Base-by-base conservation (phyloP, 1,139 yeast genomes). In the Pichia terricola region DNA sequence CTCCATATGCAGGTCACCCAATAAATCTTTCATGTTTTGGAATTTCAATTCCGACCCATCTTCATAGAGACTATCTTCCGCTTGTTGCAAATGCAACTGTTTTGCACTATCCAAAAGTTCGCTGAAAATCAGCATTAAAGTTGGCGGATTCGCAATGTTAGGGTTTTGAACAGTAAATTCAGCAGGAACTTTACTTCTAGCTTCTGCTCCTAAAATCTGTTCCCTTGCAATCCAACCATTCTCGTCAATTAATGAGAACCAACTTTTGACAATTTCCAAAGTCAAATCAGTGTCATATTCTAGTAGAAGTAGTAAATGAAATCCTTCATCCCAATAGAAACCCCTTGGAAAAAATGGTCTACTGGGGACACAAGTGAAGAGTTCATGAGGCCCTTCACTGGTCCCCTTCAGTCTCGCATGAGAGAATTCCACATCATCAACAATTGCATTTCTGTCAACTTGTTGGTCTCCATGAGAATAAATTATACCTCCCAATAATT, bases 301-400 rank as follows among this genome's bases (percentile, higher is more conserved):
- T 51, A 86, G 63, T 34, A 91, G 68, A 3, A 95, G 95, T 36
- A 89, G 68, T 50, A 91, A 69, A 61, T 91, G 96, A 64, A 91
- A 91, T 0, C 99, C 99, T 65, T 94, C 98, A 63, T 94, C 99
- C 99, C 99, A 91, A 58, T 86, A 86, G 58, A 91, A 91, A 0
- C 99, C 99, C 51, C 98, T 73, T 7, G 98, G 97, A 64, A 91
- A 91, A 57, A 86, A 86, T 0, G 96, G 88, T 45, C 98, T 72
- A 40, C 96, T 86, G 2, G 98, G 98, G 31, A 88, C 94, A 38
- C 87, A 70, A 0, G 94, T 77, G 55, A 88, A 85, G 35, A 94
- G 64, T 51, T 81, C 86, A 51, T 67, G 62, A 1, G 89, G 88
- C 0, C 86, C 87, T 56, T 82, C 91, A 4, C 64, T 59, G 27